A percentile compares a stretch with the other conserved stretches of the same genome.
phyloP scores from a whole-genome alignment of 2,329 filamentous ascomycete species.

The Tolypocladium pustulatum region DNA sequence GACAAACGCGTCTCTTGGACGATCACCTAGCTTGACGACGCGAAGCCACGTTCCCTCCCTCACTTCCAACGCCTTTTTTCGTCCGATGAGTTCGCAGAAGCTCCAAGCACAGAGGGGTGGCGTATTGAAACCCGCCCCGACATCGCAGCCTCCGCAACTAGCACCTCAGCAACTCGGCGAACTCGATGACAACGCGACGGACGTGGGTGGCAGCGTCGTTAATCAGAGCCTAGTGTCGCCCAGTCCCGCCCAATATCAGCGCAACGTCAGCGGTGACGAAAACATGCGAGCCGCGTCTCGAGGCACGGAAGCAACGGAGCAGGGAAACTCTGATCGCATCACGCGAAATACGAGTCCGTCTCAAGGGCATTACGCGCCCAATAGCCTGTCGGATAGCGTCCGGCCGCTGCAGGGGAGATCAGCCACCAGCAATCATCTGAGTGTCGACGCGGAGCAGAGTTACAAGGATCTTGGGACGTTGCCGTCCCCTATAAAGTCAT shows the following conservation, averaged over 20 bases:
- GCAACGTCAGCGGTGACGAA: constrained; percentile 24
- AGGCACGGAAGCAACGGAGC: constrained; percentile 72
- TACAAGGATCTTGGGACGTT: constrained; percentile 42
- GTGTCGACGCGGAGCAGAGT: constrained; percentile 48
- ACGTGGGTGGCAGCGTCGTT: constrained; percentile 30
- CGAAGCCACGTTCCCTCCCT: constrained; percentile 84
- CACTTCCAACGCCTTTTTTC: constrained; percentile 84
- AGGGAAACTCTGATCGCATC: constrained; percentile 56
- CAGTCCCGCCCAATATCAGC: constrained; percentile 30
- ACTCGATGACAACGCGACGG: constrained; percentile 29
- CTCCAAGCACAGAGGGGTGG: constrained; percentile 77
- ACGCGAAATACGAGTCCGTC: constrained; percentile 69
- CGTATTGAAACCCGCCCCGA: constrained; percentile 32
- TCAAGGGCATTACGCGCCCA: constrained; percentile 40
- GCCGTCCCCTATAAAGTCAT: constrained; percentile 57
- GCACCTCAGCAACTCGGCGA: constrained; percentile 11
- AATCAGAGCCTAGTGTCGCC: constrained; percentile 42
- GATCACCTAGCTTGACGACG: constrained; percentile 51
- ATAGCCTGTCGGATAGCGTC: constrained; percentile 67
- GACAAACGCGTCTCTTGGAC: constrained; percentile 41
- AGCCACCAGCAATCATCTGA: constrained; percentile 28
- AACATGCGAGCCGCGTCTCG: constrained; percentile 56
- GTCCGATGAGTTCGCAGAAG: constrained; percentile 92
- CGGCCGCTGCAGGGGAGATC: constrained; percentile 55
- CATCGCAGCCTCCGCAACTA: constrained; percentile 24